Evolutionary conservation across 2,329 filamentous ascomycete genomes (phyloP), one percentile per base, ranked within the genome.

Genomic region (Penicillium sp.): DNA sequence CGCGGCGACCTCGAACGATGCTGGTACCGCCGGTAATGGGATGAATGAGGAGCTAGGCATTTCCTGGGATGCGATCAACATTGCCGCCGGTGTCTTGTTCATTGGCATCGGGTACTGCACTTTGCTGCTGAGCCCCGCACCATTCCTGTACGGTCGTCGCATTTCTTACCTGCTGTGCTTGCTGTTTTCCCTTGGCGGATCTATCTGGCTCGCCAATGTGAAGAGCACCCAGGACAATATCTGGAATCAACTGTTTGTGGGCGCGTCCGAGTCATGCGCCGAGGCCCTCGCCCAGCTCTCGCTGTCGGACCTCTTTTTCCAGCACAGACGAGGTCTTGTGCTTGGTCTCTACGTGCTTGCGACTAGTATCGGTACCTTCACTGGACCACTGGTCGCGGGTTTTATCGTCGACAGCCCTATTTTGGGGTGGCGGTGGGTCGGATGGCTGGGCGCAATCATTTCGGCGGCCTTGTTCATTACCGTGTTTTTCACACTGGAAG

Each of bases 271-370:
- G 65, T 75, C 79, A 8, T 79, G 79, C 39, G 80, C 79, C 2
- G 81, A 84, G 64, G 81, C 81, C 0, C 75, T 79, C 28, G 81
- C 80, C 6, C 81, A 84, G 60, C 66, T 82, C n/a, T 82, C 79
- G 1, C 69, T 84, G 26, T 78, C 81, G 7, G 81, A 83, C 58
- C 73, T 83, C 28, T 83, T 81, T 70, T 83, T 80, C 55, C 78
- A 82, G 66, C 81, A 84, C 59, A 79, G 81, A 53, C 76, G 80
- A 41, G 81, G 81, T 38, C 74, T 75, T 0, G 78, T 80, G 1
- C 70, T 83, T 6, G 81, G 81, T 51, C 62, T 83, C 24, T 84
- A 83, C 59, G 79, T 82, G 24, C 68, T 83, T 33, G 77, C 81
- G 2, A 83, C 80, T 0, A 80, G 77, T 57, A 73, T 82, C 28